Base-by-base conservation (phyloP, 148 eudicot genomes). In the Drosera capensis region DNA sequence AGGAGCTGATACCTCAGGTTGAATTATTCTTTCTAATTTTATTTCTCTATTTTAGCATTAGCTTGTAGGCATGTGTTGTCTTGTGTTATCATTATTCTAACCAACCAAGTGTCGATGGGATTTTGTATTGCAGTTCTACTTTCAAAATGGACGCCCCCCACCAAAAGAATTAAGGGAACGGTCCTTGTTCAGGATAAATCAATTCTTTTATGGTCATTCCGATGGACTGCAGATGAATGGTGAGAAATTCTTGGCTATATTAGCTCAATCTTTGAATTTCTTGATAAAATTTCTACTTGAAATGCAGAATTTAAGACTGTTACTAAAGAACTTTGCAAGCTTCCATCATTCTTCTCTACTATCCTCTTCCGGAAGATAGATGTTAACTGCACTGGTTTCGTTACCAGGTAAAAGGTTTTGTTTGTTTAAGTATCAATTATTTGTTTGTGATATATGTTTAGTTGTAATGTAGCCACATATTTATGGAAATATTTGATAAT, bases 1-100 rank as follows among this genome's bases (percentile, higher is more conserved):
- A 72, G 66, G 99, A 90, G 66, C 59, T 67, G 51, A 81, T 90
- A 63, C 99, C 99, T 22, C 99, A 78, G 95, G 99, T 90, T 30
- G 19, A 57, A 23, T 29, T 25, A 8, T 18, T 30, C 21, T 39
- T 38, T 38, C 25, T 16, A 25, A 37, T n/a, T 13, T 34, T 37
- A 23, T 40, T 8, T 39, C 28, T 23, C n/a, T n/a, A n/a, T n/a
- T n/a, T n/a, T n/a, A n/a, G n/a, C n/a, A n/a, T n/a, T n/a, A n/a
- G n/a, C n/a, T n/a, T n/a, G n/a, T n/a, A n/a, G n/a, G n/a, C n/a
- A n/a, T n/a, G n/a, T n/a, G n/a, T n/a, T n/a, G n/a, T n/a, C n/a
- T n/a, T n/a, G n/a, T n/a, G n/a, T n/a, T n/a, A n/a, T n/a, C n/a
- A n/a, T n/a, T n/a, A n/a, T n/a, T n/a, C n/a, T n/a, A n/a, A n/a